These are phyloP conservation scores for Naegleria lovaniensis DNA, from an alignment of 208 protist genomes.

Conservation along the genomic window DNA sequence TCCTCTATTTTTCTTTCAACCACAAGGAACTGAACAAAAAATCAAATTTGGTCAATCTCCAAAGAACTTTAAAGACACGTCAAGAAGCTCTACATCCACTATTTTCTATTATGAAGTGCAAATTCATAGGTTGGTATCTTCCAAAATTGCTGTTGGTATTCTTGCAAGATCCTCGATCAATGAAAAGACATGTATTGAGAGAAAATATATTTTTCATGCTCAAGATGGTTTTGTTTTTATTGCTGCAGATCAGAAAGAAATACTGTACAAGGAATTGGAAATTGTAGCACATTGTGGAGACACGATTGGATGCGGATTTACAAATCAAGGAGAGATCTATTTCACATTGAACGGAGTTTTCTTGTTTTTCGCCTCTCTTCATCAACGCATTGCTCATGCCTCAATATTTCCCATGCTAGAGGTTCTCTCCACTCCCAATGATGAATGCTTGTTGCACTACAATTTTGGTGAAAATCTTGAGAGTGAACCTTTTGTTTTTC, in stretches of 20 bases:
- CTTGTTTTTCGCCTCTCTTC: neutral
- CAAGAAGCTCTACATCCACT: neutral
- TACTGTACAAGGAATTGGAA: neutral
- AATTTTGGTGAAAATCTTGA: neutral
- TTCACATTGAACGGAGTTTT: neutral
- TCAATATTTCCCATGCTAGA: neutral
- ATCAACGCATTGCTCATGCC: neutral
- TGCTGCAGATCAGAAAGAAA: neutral
- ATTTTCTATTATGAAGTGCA: neutral
- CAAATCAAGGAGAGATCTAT: neutral
- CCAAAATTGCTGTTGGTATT: neutral
- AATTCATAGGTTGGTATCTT: neutral
- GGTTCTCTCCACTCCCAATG: neutral
- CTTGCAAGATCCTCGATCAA: neutral
- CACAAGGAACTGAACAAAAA: neutral
- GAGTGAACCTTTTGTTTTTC: neutral
- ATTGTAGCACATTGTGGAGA: neutral
- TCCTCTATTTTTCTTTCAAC: neutral
- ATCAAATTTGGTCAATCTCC: neutral
- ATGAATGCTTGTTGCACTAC: neutral
- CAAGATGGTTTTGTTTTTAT: neutral
- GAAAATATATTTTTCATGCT: neutral
- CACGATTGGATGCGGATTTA: neutral
- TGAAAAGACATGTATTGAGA: neutral
- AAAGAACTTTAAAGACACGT: neutral